A percentile compares a stretch with the other conserved stretches of the same genome.
Evolutionary conservation across 2,329 filamentous ascomycete genomes (phyloP).

Genomic region (Eutypa lata): DNA sequence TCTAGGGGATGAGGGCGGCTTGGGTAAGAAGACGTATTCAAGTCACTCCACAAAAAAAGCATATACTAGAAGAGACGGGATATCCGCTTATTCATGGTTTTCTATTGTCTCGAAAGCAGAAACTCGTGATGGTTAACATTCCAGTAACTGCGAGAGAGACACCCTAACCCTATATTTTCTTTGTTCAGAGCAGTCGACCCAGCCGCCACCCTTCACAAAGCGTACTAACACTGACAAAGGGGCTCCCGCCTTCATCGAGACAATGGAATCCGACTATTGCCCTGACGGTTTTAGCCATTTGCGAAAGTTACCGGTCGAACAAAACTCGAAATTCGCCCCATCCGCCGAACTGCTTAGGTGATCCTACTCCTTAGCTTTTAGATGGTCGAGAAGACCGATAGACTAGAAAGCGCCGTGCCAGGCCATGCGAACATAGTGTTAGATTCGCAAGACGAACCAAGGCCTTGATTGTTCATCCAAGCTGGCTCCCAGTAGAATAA

Average conservation of each 20-base stretch:
- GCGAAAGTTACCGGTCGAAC: background rate
- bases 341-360: background rate
- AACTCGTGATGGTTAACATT: background rate
- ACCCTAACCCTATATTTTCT: background rate
- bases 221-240: background rate
- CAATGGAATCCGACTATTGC: background rate
- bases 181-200: background rate
- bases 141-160: background rate
- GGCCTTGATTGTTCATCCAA: conserved; percentile 62
- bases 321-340: background rate
- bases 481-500: conserved; percentile 74
- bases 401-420: conserved; percentile 53
- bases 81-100: background rate
- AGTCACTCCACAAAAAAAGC: background rate
- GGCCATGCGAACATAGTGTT: conserved; percentile 60
- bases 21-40: background rate
- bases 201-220: background rate
- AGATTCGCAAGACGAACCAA: conserved; percentile 64
- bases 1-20: background rate
- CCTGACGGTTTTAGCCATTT: background rate
- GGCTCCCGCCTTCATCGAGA: background rate
- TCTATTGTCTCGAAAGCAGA: background rate
- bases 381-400: conserved; percentile 54
- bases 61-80: background rate
- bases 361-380: conserved; percentile 18